Base-by-base conservation (phyloP, 225 moss, liverwort and hornwort species). In the Polytrichum commune region DNA sequence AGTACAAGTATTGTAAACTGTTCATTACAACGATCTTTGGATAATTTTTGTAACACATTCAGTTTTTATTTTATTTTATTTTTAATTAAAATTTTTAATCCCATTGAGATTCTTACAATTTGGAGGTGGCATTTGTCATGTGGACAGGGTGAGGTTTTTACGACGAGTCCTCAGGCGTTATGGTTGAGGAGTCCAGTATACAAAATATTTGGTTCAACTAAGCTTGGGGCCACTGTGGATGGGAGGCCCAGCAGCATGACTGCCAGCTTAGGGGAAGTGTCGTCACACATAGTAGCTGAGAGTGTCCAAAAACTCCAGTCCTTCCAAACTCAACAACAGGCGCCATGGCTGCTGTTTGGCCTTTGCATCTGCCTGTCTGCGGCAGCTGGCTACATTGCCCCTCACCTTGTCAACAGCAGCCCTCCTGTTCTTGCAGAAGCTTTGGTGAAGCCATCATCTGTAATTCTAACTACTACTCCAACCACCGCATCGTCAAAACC, bases 311-410 rank as follows among this genome's bases (percentile, higher is more conserved):
- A 82, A 69, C 74, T 83, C 30, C 86, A 88, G 53, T 77, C 78
- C 75, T 76, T 86, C 53, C 90, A 89, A 75, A 81, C 83, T 57
- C 82, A 83, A 54, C 89, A 81, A 38, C 87, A 89, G 68, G 81
- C 87, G 32, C 84, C 88, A 30, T 96, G 93, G 93, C 83, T 96
- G 71, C 74, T 93, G 53, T 88, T 90, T 72, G 89, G 93, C 63
- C 82, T 93, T 27, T 88, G 67, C 69, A 23, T 81, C 25, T 77
- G 79, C 76, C 62, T 74, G 13, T 80, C 77, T 53, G 75, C 82
- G 57, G 73, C 71, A 70, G 78, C 72, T 32, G 80, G 80, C 46
- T 76, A 77, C 18, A 69, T 82, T 64, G 73, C 79, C 20, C 90
- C 91, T 62, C 79, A 79, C 3, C 62, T 90, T 63, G 85, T 91